Evolutionary conservation across 78 protist genomes (phyloP).

Genomic region (Dictyostelium purpureum): DNA sequence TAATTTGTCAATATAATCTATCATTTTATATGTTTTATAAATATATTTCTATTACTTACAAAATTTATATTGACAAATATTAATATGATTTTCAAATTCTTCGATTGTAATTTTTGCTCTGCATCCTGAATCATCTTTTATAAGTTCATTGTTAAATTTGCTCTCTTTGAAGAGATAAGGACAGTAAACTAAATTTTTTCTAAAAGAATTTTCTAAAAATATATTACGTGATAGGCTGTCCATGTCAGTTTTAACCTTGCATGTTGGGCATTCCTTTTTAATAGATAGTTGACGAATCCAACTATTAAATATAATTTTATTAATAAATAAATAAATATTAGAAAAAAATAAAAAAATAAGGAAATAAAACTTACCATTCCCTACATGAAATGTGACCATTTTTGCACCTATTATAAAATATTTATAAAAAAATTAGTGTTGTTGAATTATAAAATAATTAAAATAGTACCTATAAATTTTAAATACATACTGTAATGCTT

Average conservation of each 20-base stretch:
- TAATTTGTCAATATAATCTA: too few species aligned
- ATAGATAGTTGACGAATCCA: conserved; percentile 1
- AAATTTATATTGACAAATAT: neutral
- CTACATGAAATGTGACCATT: neutral
- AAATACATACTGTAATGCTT: neutral
- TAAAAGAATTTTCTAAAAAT: neutral
- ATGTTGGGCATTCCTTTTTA: neutral
- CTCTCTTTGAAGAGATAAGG: neutral
- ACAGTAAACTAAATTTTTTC: neutral
- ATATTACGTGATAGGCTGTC: neutral
- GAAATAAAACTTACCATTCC: neutral
- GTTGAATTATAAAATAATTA: too few species aligned
- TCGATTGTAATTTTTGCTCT: neutral
- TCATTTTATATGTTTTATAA: too few species aligned
- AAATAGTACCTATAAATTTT: too few species aligned
- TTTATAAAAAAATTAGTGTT: too few species aligned
- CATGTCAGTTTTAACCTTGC: neutral
- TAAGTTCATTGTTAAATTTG: neutral
- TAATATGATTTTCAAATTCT: neutral
- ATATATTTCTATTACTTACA: too few species aligned
- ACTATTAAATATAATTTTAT: neutral
- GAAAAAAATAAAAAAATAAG: neutral
- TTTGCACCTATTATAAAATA: too few species aligned
- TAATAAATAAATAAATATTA: neutral
- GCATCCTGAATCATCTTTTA: neutral